These are phyloP conservation scores for Vitis rupestris DNA, from an alignment of 164 flowering plant species.

Conservation along the genomic window DNA sequence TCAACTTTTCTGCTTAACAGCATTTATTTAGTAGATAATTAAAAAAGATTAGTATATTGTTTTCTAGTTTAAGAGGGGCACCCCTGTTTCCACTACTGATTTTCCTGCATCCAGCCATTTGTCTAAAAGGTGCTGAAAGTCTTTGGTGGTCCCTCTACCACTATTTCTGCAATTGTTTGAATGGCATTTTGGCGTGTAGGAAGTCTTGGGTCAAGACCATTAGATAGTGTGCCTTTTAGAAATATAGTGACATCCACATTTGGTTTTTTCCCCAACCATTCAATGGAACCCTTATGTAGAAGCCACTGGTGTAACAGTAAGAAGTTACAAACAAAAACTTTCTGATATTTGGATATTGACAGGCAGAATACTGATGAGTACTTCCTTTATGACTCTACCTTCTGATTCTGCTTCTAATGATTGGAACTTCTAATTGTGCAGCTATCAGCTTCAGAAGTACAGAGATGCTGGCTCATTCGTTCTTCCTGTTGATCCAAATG, in stretches of 20 bases:
- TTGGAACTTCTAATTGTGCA: slow-evolving; percentile 29
- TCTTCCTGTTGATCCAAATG: slow-evolving; percentile 86
- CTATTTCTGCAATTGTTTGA: slow-evolving; percentile 1
- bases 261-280: not conserved
- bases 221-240: not conserved
- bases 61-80: not conserved
- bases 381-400: too few species aligned
- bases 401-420: not conserved
- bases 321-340: too few species aligned
- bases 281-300: not conserved
- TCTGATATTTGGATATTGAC: too few species aligned
- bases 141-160: slow-evolving; percentile 7
- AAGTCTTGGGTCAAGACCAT: not conserved
- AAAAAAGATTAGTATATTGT: not conserved
- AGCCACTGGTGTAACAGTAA: not conserved
- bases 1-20: slow-evolving; percentile 4
- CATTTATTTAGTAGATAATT: not conserved
- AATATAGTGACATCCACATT: not conserved
- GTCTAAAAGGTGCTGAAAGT: not conserved
- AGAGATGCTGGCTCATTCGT: slow-evolving; percentile 88
- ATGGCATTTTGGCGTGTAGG: not conserved
- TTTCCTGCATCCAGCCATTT: not conserved
- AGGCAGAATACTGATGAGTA: too few species aligned
- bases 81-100: slow-evolving; percentile 8
- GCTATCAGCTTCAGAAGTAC: slow-evolving; percentile 97